phyloP scores from a whole-genome alignment of 768 basidiomycete genomes.

The Chalciporus piperatus region DNA sequence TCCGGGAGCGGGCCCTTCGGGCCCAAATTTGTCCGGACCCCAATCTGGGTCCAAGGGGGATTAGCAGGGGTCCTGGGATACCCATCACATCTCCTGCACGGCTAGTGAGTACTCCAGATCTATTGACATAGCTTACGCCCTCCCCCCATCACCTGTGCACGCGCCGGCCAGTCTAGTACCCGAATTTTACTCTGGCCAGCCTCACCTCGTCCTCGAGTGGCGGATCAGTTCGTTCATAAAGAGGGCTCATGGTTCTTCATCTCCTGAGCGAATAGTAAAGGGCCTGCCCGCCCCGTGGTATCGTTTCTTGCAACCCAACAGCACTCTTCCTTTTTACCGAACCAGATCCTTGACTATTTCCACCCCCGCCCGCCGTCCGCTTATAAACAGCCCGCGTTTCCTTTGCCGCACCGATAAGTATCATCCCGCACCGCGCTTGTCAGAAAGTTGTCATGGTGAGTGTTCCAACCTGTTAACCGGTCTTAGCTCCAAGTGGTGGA shows the following conservation, averaged over 20 bases:
- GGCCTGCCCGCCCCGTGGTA: constrained; percentile 6
- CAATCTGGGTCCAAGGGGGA: too few species aligned
- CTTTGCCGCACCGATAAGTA: background rate
- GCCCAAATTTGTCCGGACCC: too few species aligned
- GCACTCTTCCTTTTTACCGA: constrained; percentile 9
- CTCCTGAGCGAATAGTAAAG: constrained; percentile 16
- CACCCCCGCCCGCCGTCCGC: background rate
- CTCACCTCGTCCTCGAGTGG: constrained; percentile 24
- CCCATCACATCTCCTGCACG: constrained; percentile 4
- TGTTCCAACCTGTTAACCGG: background rate
- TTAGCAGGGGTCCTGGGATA: too few species aligned
- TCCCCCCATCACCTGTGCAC: constrained; percentile 4
- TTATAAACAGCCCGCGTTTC: constrained; percentile 2
- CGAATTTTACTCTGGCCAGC: constrained; percentile 8
- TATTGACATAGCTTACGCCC: background rate
- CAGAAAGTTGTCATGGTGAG: constrained; percentile 31
- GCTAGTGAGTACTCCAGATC: constrained; percentile 3
- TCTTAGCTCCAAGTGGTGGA: background rate
- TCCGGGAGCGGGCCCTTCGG: too few species aligned
- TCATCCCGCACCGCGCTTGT: constrained; percentile 5
- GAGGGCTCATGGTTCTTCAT: constrained; percentile 19
- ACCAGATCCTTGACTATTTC: background rate
- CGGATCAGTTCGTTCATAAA: constrained; percentile 21
- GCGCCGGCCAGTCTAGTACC: constrained; percentile 2
- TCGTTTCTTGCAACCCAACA: constrained; percentile 7